Base-by-base conservation (phyloP, 192 early-diverging fungal genomes). In the Backusella sp. region DNA sequence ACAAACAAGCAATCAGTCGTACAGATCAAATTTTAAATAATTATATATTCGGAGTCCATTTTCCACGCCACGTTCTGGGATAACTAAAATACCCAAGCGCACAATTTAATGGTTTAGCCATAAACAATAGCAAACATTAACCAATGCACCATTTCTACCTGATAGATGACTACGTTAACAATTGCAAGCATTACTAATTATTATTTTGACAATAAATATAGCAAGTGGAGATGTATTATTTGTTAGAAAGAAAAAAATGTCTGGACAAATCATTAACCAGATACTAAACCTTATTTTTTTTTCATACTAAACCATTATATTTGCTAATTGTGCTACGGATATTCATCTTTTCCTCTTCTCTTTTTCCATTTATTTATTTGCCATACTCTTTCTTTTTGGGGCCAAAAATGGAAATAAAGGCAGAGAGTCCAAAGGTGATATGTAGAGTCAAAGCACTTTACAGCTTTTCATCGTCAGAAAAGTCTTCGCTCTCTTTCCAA, bases 381-480 rank as follows among this genome's bases (percentile, higher is more conserved):
- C 56, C 26, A 28, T 62, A 23, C 21, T 28, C 26, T 28, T 28
- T 62, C 9, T 62, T 8, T 62, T 62, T 62, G 8, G 4, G 28
- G 8, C 12, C 26, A 28, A 28, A 62, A 41, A 71, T 71, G 70
- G 70, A 41, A 19, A 49, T 28, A 44, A 46, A 28, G 30, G 44
- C 39, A 41, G 42, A 36, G 19, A 66, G 44, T 8, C 82, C 78
- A 21, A 75, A 68, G 35, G 77, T 83, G 39, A 70, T 83, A 37
- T 83, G 82, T 65, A 72, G 76, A 66, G 91, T 92, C 30, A 77
- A 88, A 71, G 97, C 96, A 21, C 83, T 96, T 71, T 97, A 96
- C 78, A 92, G 95, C 77, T 99, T 96, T 86, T 79, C 88, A 65
- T 93, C 92, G 66, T 86, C 87, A 15, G 95, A 96, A 68, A 82